Conservation (phyloP, 2,329 filamentous ascomycete genomes). For the Cladosporium sp. region DNA sequence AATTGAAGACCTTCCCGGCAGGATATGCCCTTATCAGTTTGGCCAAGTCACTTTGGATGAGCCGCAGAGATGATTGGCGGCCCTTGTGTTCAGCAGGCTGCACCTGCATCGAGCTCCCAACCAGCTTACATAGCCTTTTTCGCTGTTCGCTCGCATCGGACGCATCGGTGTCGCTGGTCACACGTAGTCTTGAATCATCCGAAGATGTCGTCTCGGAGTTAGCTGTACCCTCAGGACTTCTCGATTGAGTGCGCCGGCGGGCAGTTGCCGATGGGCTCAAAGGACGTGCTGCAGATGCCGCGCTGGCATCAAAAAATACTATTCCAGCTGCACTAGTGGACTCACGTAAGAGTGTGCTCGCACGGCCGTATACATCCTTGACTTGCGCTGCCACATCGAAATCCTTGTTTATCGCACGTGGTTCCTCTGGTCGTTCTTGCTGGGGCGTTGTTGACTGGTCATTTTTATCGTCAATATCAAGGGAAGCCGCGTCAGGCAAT, state of each 20-base stretch:
- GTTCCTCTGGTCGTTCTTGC: neutral
- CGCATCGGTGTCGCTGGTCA: neutral
- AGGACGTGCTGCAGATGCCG: neutral
- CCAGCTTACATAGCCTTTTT: neutral
- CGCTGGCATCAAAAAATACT: conserved; percentile 29
- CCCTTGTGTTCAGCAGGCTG: neutral
- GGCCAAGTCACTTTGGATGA: neutral
- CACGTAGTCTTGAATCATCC: neutral
- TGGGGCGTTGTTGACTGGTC: neutral
- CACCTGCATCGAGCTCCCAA: neutral
- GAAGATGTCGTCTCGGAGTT: neutral
- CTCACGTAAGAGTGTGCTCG: conserved; percentile 46
- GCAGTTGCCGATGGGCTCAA: neutral
- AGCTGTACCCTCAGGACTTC: neutral
- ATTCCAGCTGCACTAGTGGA: conserved; percentile 46
- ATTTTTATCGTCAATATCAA: neutral
- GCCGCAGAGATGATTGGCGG: neutral
- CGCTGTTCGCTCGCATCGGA: neutral
- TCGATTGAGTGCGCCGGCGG: neutral
- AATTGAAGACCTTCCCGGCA: conserved; percentile 26
- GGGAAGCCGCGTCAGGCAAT: conserved; percentile 33
- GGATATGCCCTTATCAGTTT: conserved; percentile 21
- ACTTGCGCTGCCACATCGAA: neutral
- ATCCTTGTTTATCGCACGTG: neutral
- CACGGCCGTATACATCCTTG: conserved; percentile 41